These are phyloP conservation scores for Achlya hypogyna DNA, from an alignment of 352 stramenopile species.

Conservation along the genomic window DNA sequence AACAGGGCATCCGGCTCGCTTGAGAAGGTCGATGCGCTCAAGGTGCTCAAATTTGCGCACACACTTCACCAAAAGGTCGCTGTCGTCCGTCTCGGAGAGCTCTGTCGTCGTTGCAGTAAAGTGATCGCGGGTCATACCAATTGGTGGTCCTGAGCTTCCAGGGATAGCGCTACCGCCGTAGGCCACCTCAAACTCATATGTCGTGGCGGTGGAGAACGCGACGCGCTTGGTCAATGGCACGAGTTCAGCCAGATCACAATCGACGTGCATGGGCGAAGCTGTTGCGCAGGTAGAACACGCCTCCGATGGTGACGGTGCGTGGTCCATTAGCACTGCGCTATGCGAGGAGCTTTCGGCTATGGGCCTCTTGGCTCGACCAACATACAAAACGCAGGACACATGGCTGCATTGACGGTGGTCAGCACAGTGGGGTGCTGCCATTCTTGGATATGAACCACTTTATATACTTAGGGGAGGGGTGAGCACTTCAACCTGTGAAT, in stretches of 20 bases:
- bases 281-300: background rate
- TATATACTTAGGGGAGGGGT: background rate
- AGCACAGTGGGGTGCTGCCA: background rate
- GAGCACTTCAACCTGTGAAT: background rate
- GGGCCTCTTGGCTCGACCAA: background rate
- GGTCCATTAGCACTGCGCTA: no score
- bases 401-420: background rate
- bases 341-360: background rate
- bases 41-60: slow-evolving; percentile 9
- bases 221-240: background rate
- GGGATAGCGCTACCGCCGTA: slow-evolving; percentile 15
- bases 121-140: slow-evolving; percentile 8
- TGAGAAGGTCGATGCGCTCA: slow-evolving; percentile 10
- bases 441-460: background rate
- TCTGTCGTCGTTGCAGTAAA: background rate
- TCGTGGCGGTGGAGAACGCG: slow-evolving; percentile 1
- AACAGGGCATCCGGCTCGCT: background rate
- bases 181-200: slow-evolving; percentile 15
- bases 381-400: background rate
- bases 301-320: no score
- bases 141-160: slow-evolving; percentile 1
- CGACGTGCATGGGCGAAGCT: background rate
- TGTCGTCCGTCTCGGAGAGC: background rate
- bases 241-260: background rate
- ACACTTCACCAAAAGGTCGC: background rate